A percentile compares a stretch with the other conserved stretches of the same genome.
These are phyloP conservation scores for Akanthomyces lecanii DNA, from an alignment of 2,329 filamentous ascomycete genomes.

Conservation along the genomic window DNA sequence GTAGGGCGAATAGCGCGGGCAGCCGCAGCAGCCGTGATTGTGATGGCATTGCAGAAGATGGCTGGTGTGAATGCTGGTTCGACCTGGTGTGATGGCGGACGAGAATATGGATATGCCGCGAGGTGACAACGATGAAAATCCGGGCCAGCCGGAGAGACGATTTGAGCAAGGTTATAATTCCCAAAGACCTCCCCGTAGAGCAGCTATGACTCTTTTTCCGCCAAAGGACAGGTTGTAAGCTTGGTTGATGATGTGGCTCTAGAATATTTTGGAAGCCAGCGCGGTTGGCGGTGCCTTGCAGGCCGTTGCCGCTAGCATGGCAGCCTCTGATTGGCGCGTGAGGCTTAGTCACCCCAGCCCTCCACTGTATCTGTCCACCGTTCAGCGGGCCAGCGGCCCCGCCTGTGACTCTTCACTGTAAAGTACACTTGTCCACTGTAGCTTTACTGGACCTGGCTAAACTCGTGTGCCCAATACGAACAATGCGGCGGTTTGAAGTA, in stretches of 20 bases:
- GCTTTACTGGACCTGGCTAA: too few species aligned
- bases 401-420: not conserved
- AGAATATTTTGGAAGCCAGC: conserved; percentile 7
- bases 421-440: not conserved
- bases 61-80: conserved; percentile 4
- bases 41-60: conserved; percentile 13
- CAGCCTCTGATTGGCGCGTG: conserved; percentile 4
- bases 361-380: not conserved
- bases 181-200: not conserved
- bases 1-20: not conserved
- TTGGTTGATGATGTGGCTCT: conserved; percentile 8
- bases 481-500: too few species aligned
- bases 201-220: conserved; percentile 6
- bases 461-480: too few species aligned
- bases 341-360: not conserved
- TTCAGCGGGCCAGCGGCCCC: not conserved
- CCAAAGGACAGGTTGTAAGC: conserved; percentile 15
- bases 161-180: not conserved
- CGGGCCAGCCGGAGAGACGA: not conserved
- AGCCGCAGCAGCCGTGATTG: conserved; percentile 3
- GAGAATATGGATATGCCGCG: not conserved
- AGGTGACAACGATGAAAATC: not conserved
- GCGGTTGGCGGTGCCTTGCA: not conserved
- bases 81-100: not conserved
- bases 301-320: conserved; percentile 5